Percentiles rank a stretch among this genome's conserved stretches.
Evolutionary conservation across 805 yeast species (phyloP).

Genomic region (Candida yuanshanica): DNA sequence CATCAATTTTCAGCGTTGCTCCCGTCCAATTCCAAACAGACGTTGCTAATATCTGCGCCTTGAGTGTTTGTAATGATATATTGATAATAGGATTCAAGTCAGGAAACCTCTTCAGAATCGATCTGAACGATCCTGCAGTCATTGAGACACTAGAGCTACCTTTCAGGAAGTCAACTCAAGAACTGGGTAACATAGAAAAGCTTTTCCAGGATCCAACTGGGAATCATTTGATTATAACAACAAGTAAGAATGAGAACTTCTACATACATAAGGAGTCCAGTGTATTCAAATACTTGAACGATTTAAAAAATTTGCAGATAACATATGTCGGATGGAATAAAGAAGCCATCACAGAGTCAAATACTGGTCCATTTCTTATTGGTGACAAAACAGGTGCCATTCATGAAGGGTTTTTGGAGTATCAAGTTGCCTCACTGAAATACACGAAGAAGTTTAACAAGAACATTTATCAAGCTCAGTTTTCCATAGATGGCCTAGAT

Average conservation of each 20-base stretch:
- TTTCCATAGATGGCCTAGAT: conserved; percentile 25
- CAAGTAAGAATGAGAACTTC: conserved; percentile 40
- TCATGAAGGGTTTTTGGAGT: conserved; percentile 41
- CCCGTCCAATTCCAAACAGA: conserved; percentile 50
- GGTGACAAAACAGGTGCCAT: conserved; percentile 45
- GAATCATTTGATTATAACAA: conserved; percentile 44
- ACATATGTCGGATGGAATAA: conserved; percentile 38
- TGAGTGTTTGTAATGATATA: conserved; percentile 50
- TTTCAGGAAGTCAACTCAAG: conserved; percentile 20
- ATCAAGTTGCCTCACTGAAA: conserved; percentile 32
- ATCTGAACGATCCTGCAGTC: conserved; percentile 57
- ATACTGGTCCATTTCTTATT: conserved; percentile 42
- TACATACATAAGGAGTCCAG: conserved; percentile 38
- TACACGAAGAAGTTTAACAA: conserved; percentile 36
- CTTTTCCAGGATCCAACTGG: conserved; percentile 50
- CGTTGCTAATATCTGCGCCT: conserved; percentile 38
- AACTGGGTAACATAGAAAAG: conserved; percentile 26
- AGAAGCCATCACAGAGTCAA: conserved; percentile 26
- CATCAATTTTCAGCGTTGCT: conserved; percentile 23
- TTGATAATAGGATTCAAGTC: conserved; percentile 48
- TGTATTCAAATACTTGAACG: conserved; percentile 37
- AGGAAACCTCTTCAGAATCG: conserved; percentile 57
- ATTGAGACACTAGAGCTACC: conserved; percentile 40
- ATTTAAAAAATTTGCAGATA: conserved; percentile 41
- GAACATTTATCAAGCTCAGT: conserved; percentile 26